These are phyloP conservation scores for Rhodamnia argentea DNA, from an alignment of 345 rosid species.

Conservation along the genomic window DNA sequence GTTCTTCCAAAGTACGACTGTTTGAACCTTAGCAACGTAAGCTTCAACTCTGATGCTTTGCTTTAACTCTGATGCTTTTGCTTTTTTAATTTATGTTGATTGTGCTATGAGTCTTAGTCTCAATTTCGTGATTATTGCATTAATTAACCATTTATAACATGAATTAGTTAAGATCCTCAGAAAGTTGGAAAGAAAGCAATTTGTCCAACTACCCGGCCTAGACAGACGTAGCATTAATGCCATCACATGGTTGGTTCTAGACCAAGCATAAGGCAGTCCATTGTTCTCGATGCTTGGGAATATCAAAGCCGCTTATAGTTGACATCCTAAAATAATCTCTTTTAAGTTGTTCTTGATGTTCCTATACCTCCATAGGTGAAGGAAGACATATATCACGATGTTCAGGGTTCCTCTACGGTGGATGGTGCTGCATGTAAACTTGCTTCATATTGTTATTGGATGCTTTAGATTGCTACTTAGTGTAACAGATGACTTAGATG, in stretches of 20 bases:
- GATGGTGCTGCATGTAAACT: background rate
- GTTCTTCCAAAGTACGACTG: constrained; percentile 91
- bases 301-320: background rate
- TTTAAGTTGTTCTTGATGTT: background rate
- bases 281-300: background rate
- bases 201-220: background rate
- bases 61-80: constrained; percentile 10
- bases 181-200: background rate
- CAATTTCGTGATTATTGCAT: background rate
- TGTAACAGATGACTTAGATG: background rate
- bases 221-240: background rate
- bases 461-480: background rate
- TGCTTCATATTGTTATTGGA: background rate
- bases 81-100: background rate
- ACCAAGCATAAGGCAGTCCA: background rate
- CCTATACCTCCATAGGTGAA: background rate
- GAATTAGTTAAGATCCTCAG: background rate
- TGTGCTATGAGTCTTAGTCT: background rate
- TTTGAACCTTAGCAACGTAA: constrained; percentile 63
- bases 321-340: background rate
- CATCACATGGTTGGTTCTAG: background rate
- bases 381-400: background rate
- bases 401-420: background rate
- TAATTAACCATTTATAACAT: background rate
- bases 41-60: constrained; percentile 27